phyloP scores from a whole-genome alignment of 2,329 filamentous ascomycete genomes.

The Tothia fuscella region DNA sequence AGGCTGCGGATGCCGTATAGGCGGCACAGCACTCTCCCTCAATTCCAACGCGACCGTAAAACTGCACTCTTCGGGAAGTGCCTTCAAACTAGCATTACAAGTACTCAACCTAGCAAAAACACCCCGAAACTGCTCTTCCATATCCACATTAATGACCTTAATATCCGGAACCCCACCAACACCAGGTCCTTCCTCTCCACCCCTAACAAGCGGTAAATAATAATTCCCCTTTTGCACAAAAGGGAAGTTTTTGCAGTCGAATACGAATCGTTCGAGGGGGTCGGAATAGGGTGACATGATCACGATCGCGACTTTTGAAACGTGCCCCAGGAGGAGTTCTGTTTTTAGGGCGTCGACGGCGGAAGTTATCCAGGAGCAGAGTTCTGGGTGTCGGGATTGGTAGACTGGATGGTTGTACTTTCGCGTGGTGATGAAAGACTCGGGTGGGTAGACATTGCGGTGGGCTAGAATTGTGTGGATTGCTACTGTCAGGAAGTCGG shows the following conservation, averaged over 20 bases:
- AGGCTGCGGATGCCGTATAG: conserved; percentile 38
- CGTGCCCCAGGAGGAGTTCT: conserved; percentile 50
- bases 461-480: conserved; percentile 81
- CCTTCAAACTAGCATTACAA: conserved; percentile 43
- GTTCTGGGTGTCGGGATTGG: conserved; percentile 73
- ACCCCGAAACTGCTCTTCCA: conserved; percentile 62
- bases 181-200: conserved; percentile 6
- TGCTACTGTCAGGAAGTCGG: conserved; percentile 67
- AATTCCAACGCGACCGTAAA: conserved; percentile 69
- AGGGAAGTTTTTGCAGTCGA: conserved; percentile 47
- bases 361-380: conserved; percentile 77
- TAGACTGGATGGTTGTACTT: conserved; percentile 77
- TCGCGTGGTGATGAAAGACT: conserved; percentile 65
- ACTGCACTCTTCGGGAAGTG: conserved; percentile 53
- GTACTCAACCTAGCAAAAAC: conserved; percentile 52
- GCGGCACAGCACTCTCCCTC: conserved; percentile 42
- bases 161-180: conserved; percentile 7
- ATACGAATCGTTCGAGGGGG: conserved; percentile 48
- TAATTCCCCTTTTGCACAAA: conserved; percentile 33
- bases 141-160: conserved; percentile 35
- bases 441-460: conserved; percentile 62
- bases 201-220: conserved; percentile 37
- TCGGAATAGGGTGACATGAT: conserved; percentile 40
- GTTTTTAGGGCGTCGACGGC: conserved; percentile 59
- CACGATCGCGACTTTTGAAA: conserved; percentile 44